Base-by-base conservation (phyloP, 768 basidiomycete species). In the Serendipita sp. region DNA sequence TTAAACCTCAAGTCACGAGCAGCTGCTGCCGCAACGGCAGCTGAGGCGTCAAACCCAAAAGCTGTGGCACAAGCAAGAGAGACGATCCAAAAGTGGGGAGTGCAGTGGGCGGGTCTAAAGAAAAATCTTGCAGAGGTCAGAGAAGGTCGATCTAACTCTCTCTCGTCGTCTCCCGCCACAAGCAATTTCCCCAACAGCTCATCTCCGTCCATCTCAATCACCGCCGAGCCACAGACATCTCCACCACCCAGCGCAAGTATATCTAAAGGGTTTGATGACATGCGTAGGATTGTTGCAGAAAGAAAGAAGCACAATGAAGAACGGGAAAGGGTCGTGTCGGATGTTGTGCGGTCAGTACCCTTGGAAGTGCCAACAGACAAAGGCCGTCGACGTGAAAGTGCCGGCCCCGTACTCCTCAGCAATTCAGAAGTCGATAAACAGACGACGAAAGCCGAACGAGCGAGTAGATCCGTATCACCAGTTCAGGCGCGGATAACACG, bases 21-120 rank as follows among this genome's bases (percentile, higher is more conserved):
- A 0, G 68, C 70, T 2, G 76, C 75, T 28, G 77, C 76, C 2
- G 93, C 94, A 73, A 94, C 28, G 23, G 56, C 56, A 36, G 56
- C 56, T 10, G 56, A 60, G 34, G 56, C 56, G 35, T 60, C 56
- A 35, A 60, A 60, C 32, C 56, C 56, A 91, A 71, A 88, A 93
- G 72, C 88, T 89, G 4, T 76, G 94, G 48, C 85, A 84, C 68
- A 86, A 0, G 89, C 92, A 11, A 88, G 86, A 72, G 94, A 96
- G 71, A 81, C 88, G 7, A 86, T 96, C 79, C 84, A 86, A 66
- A 95, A 95, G 72, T 95, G 91, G 91, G 85, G 91, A 28, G 85
- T 84, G 32, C 90, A 84, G 65, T 93, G 90, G 86, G 71, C 72
- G 3, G 72, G 72, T 77, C 81, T 52, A 78, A 78, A 11, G 70